Evolutionary conservation across 352 stramenopile genomes (phyloP), one percentile per base, ranked within the genome.

Genomic region (Globisporangium nunn): DNA sequence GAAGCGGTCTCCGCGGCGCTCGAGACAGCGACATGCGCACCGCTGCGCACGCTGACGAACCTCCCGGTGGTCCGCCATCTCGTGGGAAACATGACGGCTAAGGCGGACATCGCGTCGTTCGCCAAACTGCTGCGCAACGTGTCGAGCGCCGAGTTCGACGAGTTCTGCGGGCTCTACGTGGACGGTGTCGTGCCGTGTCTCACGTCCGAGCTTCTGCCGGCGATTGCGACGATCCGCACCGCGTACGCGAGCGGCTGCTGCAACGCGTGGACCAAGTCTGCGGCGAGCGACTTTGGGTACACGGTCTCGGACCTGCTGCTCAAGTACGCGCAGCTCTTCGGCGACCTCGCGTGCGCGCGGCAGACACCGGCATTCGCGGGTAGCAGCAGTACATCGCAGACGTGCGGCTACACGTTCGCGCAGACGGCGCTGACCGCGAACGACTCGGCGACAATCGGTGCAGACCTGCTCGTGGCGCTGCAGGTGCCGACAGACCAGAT

Each of bases 401-500:
- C 70, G 28, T 88, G 78, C 55, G 78, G 73, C 37, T 84, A 62
- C 61, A 80, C 75, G 17, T 66, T 80, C 41, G 44, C 82, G 10
- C 68, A 84, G 59, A 79, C 55, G 37, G 11, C 63, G 29, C 28
- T 72, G 4, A 52, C 54, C 0, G 59, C 63, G 29, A 68, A 73
- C 50, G 66, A 76, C 49, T 52, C 53, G 41, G 54, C 54, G 12
- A 79, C 73, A 2, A 61, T 70, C 0, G 71, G 73, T 14, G 60
- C 64, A 15, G 50, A 70, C 17, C n/a, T 88, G 23, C 56, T 84
- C 18, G 45, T 64, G 15, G 65, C 73, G n/a, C 43, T 86, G 23
- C 73, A 81, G 52, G 66, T 88, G 2, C 78, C 78, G 7, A 78
- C 64, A 0, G 65, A 78, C 53, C 71, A 86, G 39, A 76, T 79